Evolutionary conservation across 768 basidiomycete species (phyloP), one percentile per base, ranked within the genome.

Genomic region (Mycena rosella): DNA sequence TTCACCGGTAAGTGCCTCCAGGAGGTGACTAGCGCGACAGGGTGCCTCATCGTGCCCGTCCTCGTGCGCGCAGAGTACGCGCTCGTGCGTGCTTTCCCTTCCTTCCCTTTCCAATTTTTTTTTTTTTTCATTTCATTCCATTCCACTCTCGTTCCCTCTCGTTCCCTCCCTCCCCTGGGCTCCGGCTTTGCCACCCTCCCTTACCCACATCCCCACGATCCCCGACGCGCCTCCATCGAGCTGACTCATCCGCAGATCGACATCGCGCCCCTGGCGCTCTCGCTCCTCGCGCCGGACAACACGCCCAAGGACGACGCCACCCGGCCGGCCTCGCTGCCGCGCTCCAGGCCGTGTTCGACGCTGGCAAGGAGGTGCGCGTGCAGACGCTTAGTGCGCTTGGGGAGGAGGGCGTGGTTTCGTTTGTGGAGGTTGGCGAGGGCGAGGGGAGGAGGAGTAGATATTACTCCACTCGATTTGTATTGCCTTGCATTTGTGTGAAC

Each of bases 261-360:
- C 86, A 88, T 97, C 74, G 95, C 96, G 72, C 96, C 97, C 57
- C 94, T 89, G 69, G 97, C 91, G 87, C 91, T 99, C 77, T 97
- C 95, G 88, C 88, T 99, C 75, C 92, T 99, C 92, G 15, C 38
- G 14, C 9, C 7, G 9, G 86, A 83, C 72, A 42, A 74, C 72
- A 96, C 95, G 70, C 5, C 91, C 74, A 98, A 97, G 83, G 95
- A 98, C 77, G 97, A 98, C 83, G 94, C 98, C 81, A 91, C 29
- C 96, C 96, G 65, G 82, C 87, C 57, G 89, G 93, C 11, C 73
- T 98, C 54, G 96, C 97, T 71, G 79, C 81, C 9, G 13, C 20
- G 4, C 49, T 62, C 29, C 40, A 13, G 40, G 40, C 51, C 20
- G 60, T 27, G n/a, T 62, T 62, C 34, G 24, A 24, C 34, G 8